Percentiles rank a stretch among this genome's conserved stretches.
These are phyloP conservation scores for Cladophialophora psammophila DNA, from an alignment of 2,329 filamentous ascomycete genomes.

Conservation along the genomic window DNA sequence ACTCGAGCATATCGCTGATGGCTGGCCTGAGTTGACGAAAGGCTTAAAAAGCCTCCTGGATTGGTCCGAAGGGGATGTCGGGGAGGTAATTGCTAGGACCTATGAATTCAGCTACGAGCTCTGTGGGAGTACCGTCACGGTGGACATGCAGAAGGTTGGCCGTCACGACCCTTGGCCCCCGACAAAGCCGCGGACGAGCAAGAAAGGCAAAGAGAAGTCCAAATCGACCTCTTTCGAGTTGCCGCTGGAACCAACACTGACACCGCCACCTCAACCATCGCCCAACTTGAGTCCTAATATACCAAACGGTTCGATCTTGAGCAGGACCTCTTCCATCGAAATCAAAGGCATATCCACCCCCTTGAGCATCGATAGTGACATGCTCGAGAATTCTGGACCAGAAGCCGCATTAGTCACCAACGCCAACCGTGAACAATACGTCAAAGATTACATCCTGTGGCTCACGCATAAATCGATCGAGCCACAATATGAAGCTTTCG, in stretches of 20 bases:
- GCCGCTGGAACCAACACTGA: constrained; percentile 27
- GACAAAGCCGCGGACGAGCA: constrained; percentile 11
- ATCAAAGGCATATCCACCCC: constrained; percentile 33
- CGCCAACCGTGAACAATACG: constrained; percentile 77
- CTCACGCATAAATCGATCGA: constrained; percentile 78
- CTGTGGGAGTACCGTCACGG: constrained; percentile 61
- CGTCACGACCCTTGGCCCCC: constrained; percentile 36
- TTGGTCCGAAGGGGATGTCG: constrained; percentile 82
- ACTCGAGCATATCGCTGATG: constrained; percentile 80
- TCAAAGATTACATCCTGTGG: constrained; percentile 84
- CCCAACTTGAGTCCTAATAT: constrained; percentile 22
- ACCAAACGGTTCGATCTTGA: constrained; percentile 21
- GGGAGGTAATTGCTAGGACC: constrained; percentile 81
- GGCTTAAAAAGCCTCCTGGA: constrained; percentile 75
- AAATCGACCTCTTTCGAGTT: constrained; percentile 39
- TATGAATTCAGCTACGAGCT: constrained; percentile 81
- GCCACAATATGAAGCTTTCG: constrained; percentile 81
- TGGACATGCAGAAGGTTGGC: constrained; percentile 61
- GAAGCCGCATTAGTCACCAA: constrained; percentile 80
- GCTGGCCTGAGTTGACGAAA: constrained; percentile 82
- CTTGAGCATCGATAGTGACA: constrained; percentile 33
- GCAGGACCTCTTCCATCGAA: constrained; percentile 31
- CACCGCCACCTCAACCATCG: constrained; percentile 29
- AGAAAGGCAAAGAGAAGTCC: constrained; percentile 37
- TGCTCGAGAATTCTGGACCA: constrained; percentile 14